A percentile compares a stretch with the other conserved stretches of the same genome.
Conservation (phyloP, 257 asterid genomes). For the Salvia miltiorrhiza region DNA sequence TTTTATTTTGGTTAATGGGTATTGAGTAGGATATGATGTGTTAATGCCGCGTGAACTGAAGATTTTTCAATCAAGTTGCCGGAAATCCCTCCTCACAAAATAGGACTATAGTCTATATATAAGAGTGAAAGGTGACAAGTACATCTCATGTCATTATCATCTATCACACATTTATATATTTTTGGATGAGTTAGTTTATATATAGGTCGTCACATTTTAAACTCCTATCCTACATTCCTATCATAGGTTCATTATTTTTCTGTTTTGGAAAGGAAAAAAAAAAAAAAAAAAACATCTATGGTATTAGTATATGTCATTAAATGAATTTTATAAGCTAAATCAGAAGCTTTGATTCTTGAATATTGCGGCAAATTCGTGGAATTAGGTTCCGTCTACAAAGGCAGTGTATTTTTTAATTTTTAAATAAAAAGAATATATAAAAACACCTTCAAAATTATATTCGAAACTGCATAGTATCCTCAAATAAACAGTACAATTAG, state of each 20-base stretch:
- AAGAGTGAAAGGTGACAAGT: neutral
- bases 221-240: neutral
- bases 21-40: conserved; percentile 21
- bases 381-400: no score
- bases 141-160: neutral
- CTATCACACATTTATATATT: neutral
- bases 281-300: neutral
- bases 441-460: no score
- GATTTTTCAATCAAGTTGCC: conserved; percentile 23
- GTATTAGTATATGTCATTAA: no score
- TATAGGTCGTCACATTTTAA: neutral
- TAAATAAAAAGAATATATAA: no score
- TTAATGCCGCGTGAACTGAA: conserved; percentile 31
- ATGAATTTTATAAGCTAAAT: no score
- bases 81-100: conserved; percentile 10
- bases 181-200: neutral
- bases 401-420: no score
- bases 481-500: no score
- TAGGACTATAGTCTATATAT: no score
- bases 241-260: neutral
- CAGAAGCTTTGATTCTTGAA: no score
- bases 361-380: no score
- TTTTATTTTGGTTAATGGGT: neutral
- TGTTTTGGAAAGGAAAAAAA: no score
- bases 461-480: no score